Evolutionary conservation across 768 basidiomycete genomes (phyloP).

Genomic region (Chalciporus pseudorubinellus): DNA sequence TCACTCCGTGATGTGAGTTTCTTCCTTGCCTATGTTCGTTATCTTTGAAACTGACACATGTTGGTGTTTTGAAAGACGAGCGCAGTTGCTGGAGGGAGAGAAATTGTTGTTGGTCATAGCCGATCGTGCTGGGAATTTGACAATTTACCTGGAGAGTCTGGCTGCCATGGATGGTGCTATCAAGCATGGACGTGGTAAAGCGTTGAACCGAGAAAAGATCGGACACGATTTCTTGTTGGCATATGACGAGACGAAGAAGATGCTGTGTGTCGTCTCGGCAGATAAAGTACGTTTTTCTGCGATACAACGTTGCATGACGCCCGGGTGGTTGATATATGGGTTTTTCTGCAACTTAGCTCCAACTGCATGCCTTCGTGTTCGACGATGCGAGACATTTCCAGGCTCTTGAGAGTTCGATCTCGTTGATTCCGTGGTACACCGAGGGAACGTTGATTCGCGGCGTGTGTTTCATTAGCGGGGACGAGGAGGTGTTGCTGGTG

Average conservation of each 20-base stretch:
- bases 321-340: too few species aligned
- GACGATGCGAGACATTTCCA: conserved; percentile 46
- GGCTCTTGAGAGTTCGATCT: conserved; percentile 39
- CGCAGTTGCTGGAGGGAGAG: conserved; percentile 40
- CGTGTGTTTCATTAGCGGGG: conserved; percentile 46
- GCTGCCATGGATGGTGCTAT: conserved; percentile 34
- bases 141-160: conserved; percentile 39
- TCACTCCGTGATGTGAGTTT: conserved; percentile 18
- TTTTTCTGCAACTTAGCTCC: conserved; percentile 35
- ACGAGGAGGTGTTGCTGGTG: conserved; percentile 51
- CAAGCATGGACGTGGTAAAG: conserved; percentile 23
- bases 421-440: conserved; percentile 45
- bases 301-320: too few species aligned
- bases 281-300: conserved; percentile 34
- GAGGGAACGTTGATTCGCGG: conserved; percentile 27
- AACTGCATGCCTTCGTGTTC: conserved; percentile 45
- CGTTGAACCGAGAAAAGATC: conserved; percentile 44
- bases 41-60: background rate
- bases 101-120: conserved; percentile 42
- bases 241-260: conserved; percentile 51
- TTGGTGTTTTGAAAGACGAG: too few species aligned
- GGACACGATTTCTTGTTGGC: conserved; percentile 44
- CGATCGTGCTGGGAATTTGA: conserved; percentile 33
- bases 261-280: conserved; percentile 41
- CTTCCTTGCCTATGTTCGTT: background rate